Evolutionary conservation across 257 asterid species (phyloP), one percentile per base, ranked within the genome.

Genomic region (Scutellaria galericulata): DNA sequence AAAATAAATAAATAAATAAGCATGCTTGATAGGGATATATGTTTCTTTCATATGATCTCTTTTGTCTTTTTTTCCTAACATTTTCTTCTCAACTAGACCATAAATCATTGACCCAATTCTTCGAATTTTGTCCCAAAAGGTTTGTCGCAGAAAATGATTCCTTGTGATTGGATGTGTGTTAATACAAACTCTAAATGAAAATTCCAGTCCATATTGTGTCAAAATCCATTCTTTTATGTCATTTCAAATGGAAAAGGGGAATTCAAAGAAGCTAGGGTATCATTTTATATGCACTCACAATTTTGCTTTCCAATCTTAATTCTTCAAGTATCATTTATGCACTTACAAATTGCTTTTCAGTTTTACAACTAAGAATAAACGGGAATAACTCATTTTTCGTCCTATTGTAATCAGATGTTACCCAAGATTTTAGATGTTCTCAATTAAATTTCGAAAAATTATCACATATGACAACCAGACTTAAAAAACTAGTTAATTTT

Each of bases 141-240:
- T 45, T 24, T 18, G 47, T 7, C 22, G 9, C 0, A 13, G 11
- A 31, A 70, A 52, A 41, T 68, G 64, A 76, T 62, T 76, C 80
- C n/a, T 18, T 64, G 31, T 64, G 68, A 77, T 63, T 55, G 57
- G 80, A 70, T 76, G 75, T 18, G 14, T 60, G 37, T 9, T 44
- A 44, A 31, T 12, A 68, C 10, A 54, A 40, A 46, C 18, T 5
- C 14, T 2, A 18, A 5, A 31, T 31, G 5, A 2, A 31, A 31
- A 61, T 35, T 52, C 51, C 40, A 42, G 24, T 40, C 48, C 44
- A 37, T 55, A 14, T 11, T 76, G 47, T 24, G 53, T 24, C 10
- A 27, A 45, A 51, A 66, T 44, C 64, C 78, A 66, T 53, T 61
- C 62, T 57, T 48, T 56, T 14, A 68, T 68, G 75, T 61, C 75